Base-by-base conservation (phyloP, 2,329 filamentous ascomycete genomes). In the Botryotinia convoluta region DNA sequence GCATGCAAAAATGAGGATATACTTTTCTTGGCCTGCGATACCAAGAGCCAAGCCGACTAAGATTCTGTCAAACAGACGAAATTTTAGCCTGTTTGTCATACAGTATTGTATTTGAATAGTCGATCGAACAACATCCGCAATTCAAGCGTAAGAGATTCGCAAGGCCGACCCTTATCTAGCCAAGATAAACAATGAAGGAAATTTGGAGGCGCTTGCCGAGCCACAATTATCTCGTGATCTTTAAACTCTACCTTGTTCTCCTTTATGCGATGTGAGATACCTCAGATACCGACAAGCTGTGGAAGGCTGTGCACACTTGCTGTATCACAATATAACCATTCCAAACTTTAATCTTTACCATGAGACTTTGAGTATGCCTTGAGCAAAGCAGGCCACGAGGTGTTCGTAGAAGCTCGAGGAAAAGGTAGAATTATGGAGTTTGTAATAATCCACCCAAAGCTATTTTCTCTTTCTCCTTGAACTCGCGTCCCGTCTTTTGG, bases 1-100 rank as follows among this genome's bases (percentile, higher is more conserved):
- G 64, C 64, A 54, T 54, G 64, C 35, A 54, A 14, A 29, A 12
- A 42, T 57, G 65, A 68, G 22, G 65, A 57, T 57, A 57, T 57
- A 54, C 45, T 68, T 54, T 54, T 26, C 45, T 68, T 54, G 10
- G 45, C 45, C 14, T 54, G 1, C 16, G 42, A 39, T 22, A 16
- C 45, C 35, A 68, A 51, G 64, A 67, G n/a, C 22, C 18, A 67
- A 48, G 29, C n/a, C 32, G 20, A 51, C 39, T 44, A 20, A 63
- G 4, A 42, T 29, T 22, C 61, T 63, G 16, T 67, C 63, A 51
- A 51, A 67, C 32, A 51, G 22, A n/a, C 37, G 37, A 42, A 42
- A 37, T 4, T 10, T 42, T n/a, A 62, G 60, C 2, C 18, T 5
- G 35, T 42, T 42, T 42, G 37, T n/a, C 60, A 29, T 39, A 62